Evolutionary conservation across 345 rosid genomes (phyloP).

Genomic region (Rhodomyrtus tomentosa): DNA sequence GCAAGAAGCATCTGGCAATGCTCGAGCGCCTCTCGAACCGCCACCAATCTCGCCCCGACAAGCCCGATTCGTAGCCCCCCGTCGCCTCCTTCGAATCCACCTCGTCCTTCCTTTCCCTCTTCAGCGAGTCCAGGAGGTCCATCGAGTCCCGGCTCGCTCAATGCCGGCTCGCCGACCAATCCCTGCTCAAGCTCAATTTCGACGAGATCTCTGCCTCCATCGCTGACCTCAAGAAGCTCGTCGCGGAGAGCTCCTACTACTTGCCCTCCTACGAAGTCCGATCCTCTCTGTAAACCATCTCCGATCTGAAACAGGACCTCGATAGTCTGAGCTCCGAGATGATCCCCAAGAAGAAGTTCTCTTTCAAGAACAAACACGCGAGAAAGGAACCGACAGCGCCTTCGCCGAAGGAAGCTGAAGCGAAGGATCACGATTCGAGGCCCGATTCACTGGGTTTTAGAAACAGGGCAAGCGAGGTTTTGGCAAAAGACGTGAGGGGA

Average conservation of each 20-base stretch:
- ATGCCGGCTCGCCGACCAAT: slow-evolving; percentile 22
- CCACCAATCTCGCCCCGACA: slow-evolving; percentile 39
- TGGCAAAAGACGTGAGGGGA: slow-evolving; percentile 31
- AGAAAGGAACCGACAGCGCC: slow-evolving; percentile 3
- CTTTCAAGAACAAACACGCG: slow-evolving; percentile 50
- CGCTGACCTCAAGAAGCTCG: slow-evolving; percentile 54
- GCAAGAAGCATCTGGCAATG: slow-evolving; percentile 62
- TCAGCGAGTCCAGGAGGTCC: slow-evolving; percentile 38
- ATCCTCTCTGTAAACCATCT: slow-evolving; percentile 50
- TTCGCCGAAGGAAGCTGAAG: slow-evolving; percentile 10
- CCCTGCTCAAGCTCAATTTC: slow-evolving; percentile 33
- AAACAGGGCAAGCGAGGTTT: slow-evolving; percentile 27
- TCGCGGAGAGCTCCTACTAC: slow-evolving; percentile 62
- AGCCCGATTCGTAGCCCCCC: neutral
- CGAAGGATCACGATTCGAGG: neutral
- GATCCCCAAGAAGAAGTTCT: slow-evolving; percentile 62
- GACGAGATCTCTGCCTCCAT: slow-evolving; percentile 45
- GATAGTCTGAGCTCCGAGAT: slow-evolving; percentile 32
- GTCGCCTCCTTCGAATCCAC: slow-evolving; percentile 29
- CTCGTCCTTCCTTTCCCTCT: slow-evolving; percentile 49
- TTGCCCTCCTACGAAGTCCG: slow-evolving; percentile 78
- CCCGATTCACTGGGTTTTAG: slow-evolving; percentile 63
- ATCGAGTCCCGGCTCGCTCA: slow-evolving; percentile 41
- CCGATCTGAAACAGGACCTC: slow-evolving; percentile 56
- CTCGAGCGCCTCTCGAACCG: slow-evolving; percentile 73